These are phyloP conservation scores for Aspergillus ellipticus DNA, from an alignment of 495 filamentous ascomycete genomes.

Conservation along the genomic window DNA sequence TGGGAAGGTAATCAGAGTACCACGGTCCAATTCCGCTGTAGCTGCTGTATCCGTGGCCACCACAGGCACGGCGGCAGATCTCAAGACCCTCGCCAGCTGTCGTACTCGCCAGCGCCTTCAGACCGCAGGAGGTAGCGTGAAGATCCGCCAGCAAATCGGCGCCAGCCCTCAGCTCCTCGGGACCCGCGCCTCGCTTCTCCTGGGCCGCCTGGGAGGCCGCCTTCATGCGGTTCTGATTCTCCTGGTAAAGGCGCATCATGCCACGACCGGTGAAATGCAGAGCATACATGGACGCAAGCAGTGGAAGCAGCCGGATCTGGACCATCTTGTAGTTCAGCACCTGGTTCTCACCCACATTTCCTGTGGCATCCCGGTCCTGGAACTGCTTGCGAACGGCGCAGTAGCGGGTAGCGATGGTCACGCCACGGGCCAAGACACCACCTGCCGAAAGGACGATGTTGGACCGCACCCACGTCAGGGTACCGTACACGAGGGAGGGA, in stretches of 20 bases:
- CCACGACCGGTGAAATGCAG: constrained; percentile 69
- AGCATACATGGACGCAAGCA: constrained; percentile 71
- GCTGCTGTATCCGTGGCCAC: constrained; percentile 69
- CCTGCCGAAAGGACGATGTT: constrained; percentile 68
- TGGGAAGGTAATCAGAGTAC: constrained; percentile 68
- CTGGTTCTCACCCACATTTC: constrained; percentile 57
- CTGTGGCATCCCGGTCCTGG: constrained; percentile 60
- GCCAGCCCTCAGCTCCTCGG: constrained; percentile 60
- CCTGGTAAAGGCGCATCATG: constrained; percentile 63
- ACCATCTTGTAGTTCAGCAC: constrained; percentile 76
- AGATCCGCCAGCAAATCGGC: constrained; percentile 67
- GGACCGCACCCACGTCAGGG: constrained; percentile 67
- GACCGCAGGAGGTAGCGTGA: constrained; percentile 68
- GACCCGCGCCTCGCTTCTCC: constrained; percentile 55
- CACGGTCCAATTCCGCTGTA: constrained; percentile 65
- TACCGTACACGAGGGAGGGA: constrained; percentile 65
- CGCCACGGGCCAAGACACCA: constrained; percentile 64
- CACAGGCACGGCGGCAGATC: constrained; percentile 65
- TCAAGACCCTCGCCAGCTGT: constrained; percentile 68
- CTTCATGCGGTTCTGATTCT: constrained; percentile 62
- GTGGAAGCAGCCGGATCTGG: constrained; percentile 64
- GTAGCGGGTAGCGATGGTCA: constrained; percentile 72
- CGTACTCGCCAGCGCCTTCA: constrained; percentile 66
- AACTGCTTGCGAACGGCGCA: constrained; percentile 66
- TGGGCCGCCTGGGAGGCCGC: constrained; percentile 32